Base-by-base conservation (phyloP, 306 rosid genomes). In the Fragaria ananassa region DNA sequence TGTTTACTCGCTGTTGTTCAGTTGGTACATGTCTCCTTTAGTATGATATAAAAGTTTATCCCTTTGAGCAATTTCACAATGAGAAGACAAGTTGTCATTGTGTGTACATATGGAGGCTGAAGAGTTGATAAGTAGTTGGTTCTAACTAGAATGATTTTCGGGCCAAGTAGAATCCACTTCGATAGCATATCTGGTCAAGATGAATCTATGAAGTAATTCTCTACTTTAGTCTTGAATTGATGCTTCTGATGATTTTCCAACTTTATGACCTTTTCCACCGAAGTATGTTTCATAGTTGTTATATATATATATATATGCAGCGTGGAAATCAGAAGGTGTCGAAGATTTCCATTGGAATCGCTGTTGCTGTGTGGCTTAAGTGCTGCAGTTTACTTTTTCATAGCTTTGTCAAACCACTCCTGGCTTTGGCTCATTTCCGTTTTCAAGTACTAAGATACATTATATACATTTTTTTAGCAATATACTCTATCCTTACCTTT, bases 391-490 rank as follows among this genome's bases (percentile, higher is more conserved):
- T 92, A 96, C 82, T 83, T 90, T 81, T 95, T 90, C 81, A 27
- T 83, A 31, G 92, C 97, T 50, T 65, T 95, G 77, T 85, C 87
- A 47, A 84, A 44, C 62, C 90, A 90, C 79, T 85, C 83, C 15
- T 95, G 97, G 97, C 97, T 95, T 53, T 95, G 97, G 97, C 90
- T 95, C 5, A 81, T 95, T 74, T 75, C 87, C n/a, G 57, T 92
- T 70, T 88, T 95, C 79, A 90, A 81, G 99, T 92, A 88, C 9
- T 63, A 63, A 61, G 10, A 31, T 17, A 63, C 42, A 14, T 62
- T 31, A 27, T 27, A 27, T 8, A 17, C 31, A 0, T 15, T 17
- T 50, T 35, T 35, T 35, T 35, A 51, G 12, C 50, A 46, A 18
- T 83, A 57, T 77, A 79, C 67, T 62, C 63, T 0, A 34, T 17